Evolutionary conservation across 352 stramenopile genomes (phyloP).

Genomic region (Phytophthora pluvialis): DNA sequence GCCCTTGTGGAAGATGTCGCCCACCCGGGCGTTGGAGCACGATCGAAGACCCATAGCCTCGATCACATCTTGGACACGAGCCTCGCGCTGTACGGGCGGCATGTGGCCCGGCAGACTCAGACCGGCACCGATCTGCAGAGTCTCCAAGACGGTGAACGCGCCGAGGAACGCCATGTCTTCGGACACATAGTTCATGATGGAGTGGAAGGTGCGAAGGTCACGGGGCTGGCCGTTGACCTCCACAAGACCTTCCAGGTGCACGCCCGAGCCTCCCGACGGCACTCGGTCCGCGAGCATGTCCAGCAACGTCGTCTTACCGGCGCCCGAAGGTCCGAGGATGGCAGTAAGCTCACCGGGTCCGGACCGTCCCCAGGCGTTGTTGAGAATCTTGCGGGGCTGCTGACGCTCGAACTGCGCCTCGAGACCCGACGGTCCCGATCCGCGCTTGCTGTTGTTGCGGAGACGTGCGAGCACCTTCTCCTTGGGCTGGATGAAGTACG

Average conservation of each 20-base stretch:
- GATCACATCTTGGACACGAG: constrained; percentile 73
- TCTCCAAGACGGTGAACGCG: constrained; percentile 79
- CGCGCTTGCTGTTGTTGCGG: constrained; percentile 34
- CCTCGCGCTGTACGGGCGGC: constrained; percentile 49
- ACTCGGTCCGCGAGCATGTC: constrained; percentile 73
- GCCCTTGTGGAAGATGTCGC: constrained; percentile 88
- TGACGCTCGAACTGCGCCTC: constrained; percentile 44
- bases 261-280: constrained; percentile 29
- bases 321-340: constrained; percentile 72
- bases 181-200: constrained; percentile 74
- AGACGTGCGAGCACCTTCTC: constrained; percentile 24
- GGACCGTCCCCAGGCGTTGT: constrained; percentile 68
- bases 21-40: constrained; percentile 72
- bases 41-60: constrained; percentile 74
- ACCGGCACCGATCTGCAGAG: constrained; percentile 68
- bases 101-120: constrained; percentile 63
- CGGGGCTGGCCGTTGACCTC: constrained; percentile 66
- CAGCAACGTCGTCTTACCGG: constrained; percentile 73
- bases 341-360: constrained; percentile 69
- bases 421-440: constrained; percentile 28
- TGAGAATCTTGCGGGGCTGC: constrained; percentile 63
- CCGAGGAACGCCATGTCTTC: constrained; percentile 73
- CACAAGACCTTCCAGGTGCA: constrained; percentile 56
- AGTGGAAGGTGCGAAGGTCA: constrained; percentile 52
- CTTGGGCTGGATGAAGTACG: constrained; percentile 56